A percentile compares a stretch with the other conserved stretches of the same genome.
Evolutionary conservation across 1,139 yeast species (phyloP).

Genomic region (Candida neerlandica): DNA sequence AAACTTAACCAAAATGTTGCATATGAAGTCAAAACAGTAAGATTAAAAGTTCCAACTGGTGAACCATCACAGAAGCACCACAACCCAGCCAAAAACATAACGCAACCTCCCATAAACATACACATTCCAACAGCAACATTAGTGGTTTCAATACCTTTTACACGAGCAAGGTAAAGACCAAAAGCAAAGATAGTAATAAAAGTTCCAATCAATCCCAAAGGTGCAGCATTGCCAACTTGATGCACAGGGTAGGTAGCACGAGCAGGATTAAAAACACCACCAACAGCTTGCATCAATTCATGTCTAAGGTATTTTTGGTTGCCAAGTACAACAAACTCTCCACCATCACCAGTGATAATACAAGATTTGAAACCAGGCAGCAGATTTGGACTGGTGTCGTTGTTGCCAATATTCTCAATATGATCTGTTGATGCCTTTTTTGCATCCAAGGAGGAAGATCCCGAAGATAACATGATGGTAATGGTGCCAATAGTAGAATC

Average conservation of each 20-base stretch:
- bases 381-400: neutral
- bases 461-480: no score
- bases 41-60: conserved; percentile 40
- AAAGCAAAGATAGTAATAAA: conserved; percentile 52
- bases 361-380: neutral
- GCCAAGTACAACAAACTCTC: conserved; percentile 32
- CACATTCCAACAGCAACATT: conserved; percentile 46
- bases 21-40: conserved; percentile 40
- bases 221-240: conserved; percentile 59
- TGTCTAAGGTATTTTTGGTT: conserved; percentile 32
- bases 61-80: conserved; percentile 47
- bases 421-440: neutral
- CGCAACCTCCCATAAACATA: conserved; percentile 49
- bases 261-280: conserved; percentile 39
- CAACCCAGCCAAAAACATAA: conserved; percentile 51
- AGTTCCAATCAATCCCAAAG: conserved; percentile 60
- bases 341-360: conserved; percentile 13
- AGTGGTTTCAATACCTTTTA: conserved; percentile 40
- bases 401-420: neutral
- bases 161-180: conserved; percentile 44
- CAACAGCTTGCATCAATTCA: conserved; percentile 30
- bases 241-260: conserved; percentile 34
- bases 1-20: conserved; percentile 48
- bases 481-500: no score
- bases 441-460: no score